Evolutionary conservation across 768 basidiomycete species (phyloP).

Genomic region (Megacollybia marginata): DNA sequence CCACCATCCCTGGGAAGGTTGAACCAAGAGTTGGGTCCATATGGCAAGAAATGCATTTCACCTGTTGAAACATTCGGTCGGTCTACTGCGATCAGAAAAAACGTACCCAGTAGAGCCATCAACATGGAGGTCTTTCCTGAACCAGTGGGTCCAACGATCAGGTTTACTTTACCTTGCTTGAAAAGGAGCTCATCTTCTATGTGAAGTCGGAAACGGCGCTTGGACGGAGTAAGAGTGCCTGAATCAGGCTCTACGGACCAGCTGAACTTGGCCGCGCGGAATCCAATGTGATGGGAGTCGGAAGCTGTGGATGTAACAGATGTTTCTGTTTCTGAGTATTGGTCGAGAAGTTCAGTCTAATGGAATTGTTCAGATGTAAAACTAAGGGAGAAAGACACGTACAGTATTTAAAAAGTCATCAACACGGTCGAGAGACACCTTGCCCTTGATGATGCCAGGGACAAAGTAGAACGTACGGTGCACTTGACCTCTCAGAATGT

Average conservation of each 20-base stretch:
- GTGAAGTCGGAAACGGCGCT: constrained; percentile 29
- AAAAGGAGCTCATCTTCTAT: constrained; percentile 37
- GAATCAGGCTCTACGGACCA: constrained; percentile 23
- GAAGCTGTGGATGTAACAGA: not conserved
- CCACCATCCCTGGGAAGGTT: constrained; percentile 48
- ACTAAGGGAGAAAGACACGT: not conserved
- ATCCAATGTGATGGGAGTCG: constrained; percentile 20
- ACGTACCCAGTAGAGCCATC: constrained; percentile 37
- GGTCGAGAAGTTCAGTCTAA: constrained; percentile 24
- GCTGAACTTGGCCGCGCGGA: constrained; percentile 30
- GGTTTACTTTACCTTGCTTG: constrained; percentile 31
- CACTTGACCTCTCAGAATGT: constrained; percentile 21
- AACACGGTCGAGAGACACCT: constrained; percentile 44
- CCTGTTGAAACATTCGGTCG: constrained; percentile 11
- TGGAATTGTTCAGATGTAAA: constrained; percentile 5
- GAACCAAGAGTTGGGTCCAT: constrained; percentile 35
- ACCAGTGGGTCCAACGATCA: constrained; percentile 33
- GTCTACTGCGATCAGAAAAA: constrained; percentile 1
- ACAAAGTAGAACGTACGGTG: not conserved
- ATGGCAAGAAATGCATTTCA: constrained; percentile 38
- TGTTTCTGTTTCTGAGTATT: constrained; percentile 8
- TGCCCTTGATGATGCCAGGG: constrained; percentile 21
- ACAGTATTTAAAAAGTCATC: constrained; percentile 37
- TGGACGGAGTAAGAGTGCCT: constrained; percentile 17
- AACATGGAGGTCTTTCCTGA: constrained; percentile 37